Evolutionary conservation across 164 flowering plant genomes (phyloP), one percentile per base, ranked within the genome.

Genomic region (Piper longum): DNA sequence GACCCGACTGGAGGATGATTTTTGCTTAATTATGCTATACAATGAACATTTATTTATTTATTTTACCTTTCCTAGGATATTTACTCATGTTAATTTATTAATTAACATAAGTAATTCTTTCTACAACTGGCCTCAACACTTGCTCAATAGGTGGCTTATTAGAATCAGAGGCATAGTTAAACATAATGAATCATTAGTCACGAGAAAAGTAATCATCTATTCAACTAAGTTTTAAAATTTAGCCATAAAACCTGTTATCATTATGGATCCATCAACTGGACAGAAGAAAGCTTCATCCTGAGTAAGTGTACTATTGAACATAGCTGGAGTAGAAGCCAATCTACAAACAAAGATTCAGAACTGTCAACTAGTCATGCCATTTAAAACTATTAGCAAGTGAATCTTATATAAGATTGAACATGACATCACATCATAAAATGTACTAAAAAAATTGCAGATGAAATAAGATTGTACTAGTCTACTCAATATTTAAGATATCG

Each of bases 261-360:
- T 93, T 62, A 95, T 87, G 70, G 97, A 75, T 69, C 97, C 99
- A 77, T 95, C 97, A 66, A 73, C 93, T 5, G 99, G 99, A 76
- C 96, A 90, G 4, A 74, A 60, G 67, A 75, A 72, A 44, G 78
- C 77, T 14, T 82, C 87, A 69, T 82, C 83, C 72, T 82, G 77
- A 26, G 97, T 82, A 26, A 93, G 76, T 16, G 96, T 85, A 81
- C 96, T 88, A 70, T 90, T 85, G 73, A 90, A 93, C 99, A 93
- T 93, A 67, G 99, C 99, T 62, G 99, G 99, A 44, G 99, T 93
- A 66, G 99, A 88, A 65, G 99, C 91, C 74, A 93, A 80, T 61
- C 97, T 93, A 63, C 73, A 80, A 56, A 60, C 41, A 71, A 64
- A 56, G 11, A 9, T 48, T 14, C 9, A 12, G 14, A 48, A 48